Base-by-base conservation (phyloP, 192 early-diverging fungal genomes). In the Linnemannia elongata region DNA sequence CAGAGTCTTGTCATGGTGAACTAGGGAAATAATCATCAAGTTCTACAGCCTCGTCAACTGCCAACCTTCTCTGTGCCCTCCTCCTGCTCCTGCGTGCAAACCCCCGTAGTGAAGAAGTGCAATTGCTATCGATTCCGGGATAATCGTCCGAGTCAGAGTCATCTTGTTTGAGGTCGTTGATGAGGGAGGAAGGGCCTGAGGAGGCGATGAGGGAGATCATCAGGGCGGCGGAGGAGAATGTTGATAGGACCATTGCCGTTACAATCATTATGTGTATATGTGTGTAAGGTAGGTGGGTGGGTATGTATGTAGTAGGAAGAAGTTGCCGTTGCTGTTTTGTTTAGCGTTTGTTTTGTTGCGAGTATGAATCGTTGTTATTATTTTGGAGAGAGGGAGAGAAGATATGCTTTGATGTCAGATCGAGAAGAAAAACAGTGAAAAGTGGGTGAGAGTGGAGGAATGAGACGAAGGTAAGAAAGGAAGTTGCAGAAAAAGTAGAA, bases 121-220 rank as follows among this genome's bases (percentile, higher is more conserved):
- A 66, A 30, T 17, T 52, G 30, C n/a, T 27, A 30, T 33, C 33
- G 60, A 66, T 33, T 33, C 33, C 27, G 30, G 12, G 10, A 33
- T 66, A 30, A 33, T 66, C 60, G 9, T 66, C 8, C 10, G n/a
- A n/a, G 8, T 60, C 54, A 4, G 1, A 18, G 24, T 24, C 60
- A 4, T 66, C 30, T 66, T 66, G 24, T 15, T 66, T 66, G 60
- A 66, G 60, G 12, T 66, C 60, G 60, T 27, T 33, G 60, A 66
- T 27, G 30, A 66, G n/a, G 3, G 60, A 27, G 12, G 60, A 66
- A 0, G 60, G 60, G 10, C 60, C 60, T 66, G 60, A 66, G 27
- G 60, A 66, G 9, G 60, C 60, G 27, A 66, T 66, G 13, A 66
- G 60, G 30, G 60, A 66, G 60, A 66, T 33, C 60, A 66, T 66